Conservation (phyloP, 768 basidiomycete genomes). For the Amanita rubescens region DNA sequence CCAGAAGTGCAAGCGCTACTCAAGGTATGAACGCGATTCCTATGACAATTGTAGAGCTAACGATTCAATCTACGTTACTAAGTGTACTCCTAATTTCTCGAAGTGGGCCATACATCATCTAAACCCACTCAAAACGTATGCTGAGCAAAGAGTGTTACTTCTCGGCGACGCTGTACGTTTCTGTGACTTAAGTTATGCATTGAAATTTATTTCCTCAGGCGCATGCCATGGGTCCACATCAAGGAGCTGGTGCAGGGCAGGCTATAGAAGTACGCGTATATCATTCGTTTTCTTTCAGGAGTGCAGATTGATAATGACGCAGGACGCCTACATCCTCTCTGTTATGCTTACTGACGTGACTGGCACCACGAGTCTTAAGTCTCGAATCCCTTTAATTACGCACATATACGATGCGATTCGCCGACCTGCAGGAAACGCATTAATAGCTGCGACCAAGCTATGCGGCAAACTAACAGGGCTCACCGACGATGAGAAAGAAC, state of each 20-base stretch:
- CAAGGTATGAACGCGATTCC: conserved; percentile 12
- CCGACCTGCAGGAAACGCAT: conserved; percentile 34
- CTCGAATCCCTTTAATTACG: conserved; percentile 30
- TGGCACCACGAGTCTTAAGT: conserved; percentile 28
- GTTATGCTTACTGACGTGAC: conserved; percentile 36
- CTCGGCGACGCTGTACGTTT: conserved; percentile 19
- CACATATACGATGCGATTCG: conserved; percentile 42
- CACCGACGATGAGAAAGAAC: conserved; percentile 23
- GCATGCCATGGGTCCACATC: conserved; percentile 48
- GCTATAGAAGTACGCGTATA: conserved; percentile 41
- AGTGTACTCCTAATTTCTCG: conserved; percentile 14
- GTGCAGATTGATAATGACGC: conserved; percentile 26
- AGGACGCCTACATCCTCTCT: conserved; percentile 46
- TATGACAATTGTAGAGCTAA: not conserved
- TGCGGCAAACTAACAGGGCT: conserved; percentile 38
- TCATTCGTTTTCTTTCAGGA: conserved; percentile 10
- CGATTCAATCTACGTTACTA: not conserved
- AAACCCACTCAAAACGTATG: conserved; percentile 15
- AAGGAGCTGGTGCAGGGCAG: conserved; percentile 53
- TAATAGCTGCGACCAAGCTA: conserved; percentile 30
- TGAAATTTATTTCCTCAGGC: conserved; percentile 27
- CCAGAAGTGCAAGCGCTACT: conserved; percentile 7
- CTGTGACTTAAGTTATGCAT: not conserved
- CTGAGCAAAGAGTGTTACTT: conserved; percentile 11
- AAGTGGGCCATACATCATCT: conserved; percentile 17